These are phyloP conservation scores for Phlyctochytrium arcticum DNA, from an alignment of 192 early-diverging fungal genomes.

Conservation along the genomic window DNA sequence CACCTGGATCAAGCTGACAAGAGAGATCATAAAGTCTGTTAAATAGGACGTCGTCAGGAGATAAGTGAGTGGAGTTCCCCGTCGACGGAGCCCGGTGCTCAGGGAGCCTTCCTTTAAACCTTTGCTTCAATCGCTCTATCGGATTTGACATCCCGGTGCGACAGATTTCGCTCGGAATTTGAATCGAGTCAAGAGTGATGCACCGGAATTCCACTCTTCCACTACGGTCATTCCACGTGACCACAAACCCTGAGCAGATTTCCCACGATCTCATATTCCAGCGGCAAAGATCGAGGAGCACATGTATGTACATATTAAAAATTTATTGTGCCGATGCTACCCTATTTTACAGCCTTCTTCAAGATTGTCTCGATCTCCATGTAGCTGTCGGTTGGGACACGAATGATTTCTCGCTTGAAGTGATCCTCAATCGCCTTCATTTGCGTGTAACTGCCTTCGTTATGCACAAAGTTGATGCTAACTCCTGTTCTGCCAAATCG, in stretches of 20 bases:
- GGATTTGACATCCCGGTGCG: conserved; percentile 11
- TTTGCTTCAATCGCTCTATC: conserved; percentile 20
- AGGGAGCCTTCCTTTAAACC: conserved; percentile 12
- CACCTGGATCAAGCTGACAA: not conserved
- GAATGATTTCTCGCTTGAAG: conserved; percentile 74
- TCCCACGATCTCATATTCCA: too few relatives aligned
- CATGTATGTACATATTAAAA: too few relatives aligned
- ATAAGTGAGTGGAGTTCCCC: not conserved
- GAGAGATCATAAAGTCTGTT: not conserved
- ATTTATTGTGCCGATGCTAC: too few relatives aligned
- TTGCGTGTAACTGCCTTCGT: conserved; percentile 64
- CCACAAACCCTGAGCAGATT: too few relatives aligned
- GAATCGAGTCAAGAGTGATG: too few relatives aligned
- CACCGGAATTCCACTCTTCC: too few relatives aligned
- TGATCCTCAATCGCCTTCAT: conserved; percentile 81
- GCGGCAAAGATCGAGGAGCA: too few relatives aligned
- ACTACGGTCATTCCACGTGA: too few relatives aligned
- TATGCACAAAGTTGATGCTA: conserved; percentile 92
- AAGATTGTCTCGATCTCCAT: conserved; percentile 81
- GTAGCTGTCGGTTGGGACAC: conserved; percentile 78
- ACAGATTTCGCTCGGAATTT: too few relatives aligned
- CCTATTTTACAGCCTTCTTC: conserved; percentile 61
- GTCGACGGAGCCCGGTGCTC: not conserved
- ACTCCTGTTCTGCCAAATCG: conserved; percentile 94
- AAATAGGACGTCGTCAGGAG: conserved; percentile 1